Conservation (phyloP, 305 asterid genomes). For the Withania somnifera region DNA sequence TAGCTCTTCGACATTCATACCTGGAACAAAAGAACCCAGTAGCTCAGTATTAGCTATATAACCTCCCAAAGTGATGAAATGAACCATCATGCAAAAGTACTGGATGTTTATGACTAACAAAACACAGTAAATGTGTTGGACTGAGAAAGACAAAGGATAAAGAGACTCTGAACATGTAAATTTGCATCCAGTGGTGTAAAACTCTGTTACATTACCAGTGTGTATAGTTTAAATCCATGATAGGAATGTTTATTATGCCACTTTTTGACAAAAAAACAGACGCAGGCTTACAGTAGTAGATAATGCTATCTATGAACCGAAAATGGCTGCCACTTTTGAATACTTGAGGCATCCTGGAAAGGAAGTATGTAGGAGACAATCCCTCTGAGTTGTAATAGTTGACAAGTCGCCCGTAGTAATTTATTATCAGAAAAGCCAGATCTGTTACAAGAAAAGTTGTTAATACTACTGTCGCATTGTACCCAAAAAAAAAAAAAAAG, state of each 20-base stretch:
- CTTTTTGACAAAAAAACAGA: neutral
- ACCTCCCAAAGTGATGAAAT: neutral
- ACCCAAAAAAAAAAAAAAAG: neutral
- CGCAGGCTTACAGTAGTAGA: conserved; percentile 19
- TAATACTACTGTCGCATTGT: neutral
- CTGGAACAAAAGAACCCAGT: neutral
- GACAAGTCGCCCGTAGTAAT: conserved; percentile 8
- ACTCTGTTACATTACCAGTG: neutral
- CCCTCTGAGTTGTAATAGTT: conserved; percentile 24
- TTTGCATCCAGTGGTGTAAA: no score
- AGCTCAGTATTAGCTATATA: neutral
- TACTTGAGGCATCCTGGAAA: conserved; percentile 29
- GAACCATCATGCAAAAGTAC: neutral
- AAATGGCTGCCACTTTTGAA: conserved; percentile 27
- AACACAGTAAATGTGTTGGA: neutral
- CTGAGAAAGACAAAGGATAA: neutral
- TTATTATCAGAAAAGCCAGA: conserved; percentile 26
- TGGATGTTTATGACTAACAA: neutral
- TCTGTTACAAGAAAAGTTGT: conserved; percentile 14
- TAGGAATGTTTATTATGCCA: neutral
- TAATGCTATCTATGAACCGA: conserved; percentile 13
- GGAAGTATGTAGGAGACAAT: conserved; percentile 23
- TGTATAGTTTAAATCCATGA: neutral
- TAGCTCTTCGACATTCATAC: neutral
- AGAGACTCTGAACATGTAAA: neutral